phyloP scores from a whole-genome alignment of 2,329 filamentous ascomycete genomes.

The Aspergillus sojae region DNA sequence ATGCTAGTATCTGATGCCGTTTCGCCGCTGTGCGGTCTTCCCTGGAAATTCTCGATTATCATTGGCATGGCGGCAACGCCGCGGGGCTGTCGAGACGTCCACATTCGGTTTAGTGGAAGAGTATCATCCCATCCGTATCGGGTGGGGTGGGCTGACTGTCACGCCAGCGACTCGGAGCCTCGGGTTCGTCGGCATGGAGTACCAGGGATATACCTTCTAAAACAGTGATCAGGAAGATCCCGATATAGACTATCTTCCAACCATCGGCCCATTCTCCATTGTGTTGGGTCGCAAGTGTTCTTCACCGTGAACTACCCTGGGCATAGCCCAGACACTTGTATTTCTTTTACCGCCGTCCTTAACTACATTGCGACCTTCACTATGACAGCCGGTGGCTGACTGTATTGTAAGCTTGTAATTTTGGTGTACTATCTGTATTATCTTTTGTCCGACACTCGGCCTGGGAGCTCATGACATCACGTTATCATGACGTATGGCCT shows the following conservation, averaged over 20 bases:
- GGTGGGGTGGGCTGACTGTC: slow-evolving; percentile 10
- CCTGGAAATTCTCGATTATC: slow-evolving; percentile 10
- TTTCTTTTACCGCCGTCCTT: not conserved
- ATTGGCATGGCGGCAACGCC: not conserved
- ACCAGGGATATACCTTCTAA: not conserved
- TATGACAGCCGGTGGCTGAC: not conserved
- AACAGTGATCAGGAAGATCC: not conserved
- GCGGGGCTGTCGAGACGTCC: slow-evolving; percentile 11
- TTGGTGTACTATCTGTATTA: not conserved
- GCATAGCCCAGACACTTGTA: not conserved
- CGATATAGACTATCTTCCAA: slow-evolving; percentile 1
- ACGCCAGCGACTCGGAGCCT: slow-evolving; percentile 6
- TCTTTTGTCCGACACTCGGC: not conserved
- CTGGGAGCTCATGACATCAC: slow-evolving; percentile 25
- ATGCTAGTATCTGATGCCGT: not conserved
- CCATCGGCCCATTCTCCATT: slow-evolving; percentile 6
- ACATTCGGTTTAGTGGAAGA: slow-evolving; percentile 15
- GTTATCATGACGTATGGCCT: slow-evolving; percentile 24
- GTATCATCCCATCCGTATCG: slow-evolving; percentile 9
- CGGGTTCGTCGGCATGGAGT: slow-evolving; percentile 3
- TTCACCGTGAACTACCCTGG: slow-evolving; percentile 4
- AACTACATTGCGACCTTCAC: not conserved
- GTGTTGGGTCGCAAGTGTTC: not conserved
- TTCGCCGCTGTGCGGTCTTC: slow-evolving; percentile 4
- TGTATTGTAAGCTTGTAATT: not conserved